Evolutionary conservation across 2,329 filamentous ascomycete genomes (phyloP).

Genomic region (Teratosphaeria epicoccoides): DNA sequence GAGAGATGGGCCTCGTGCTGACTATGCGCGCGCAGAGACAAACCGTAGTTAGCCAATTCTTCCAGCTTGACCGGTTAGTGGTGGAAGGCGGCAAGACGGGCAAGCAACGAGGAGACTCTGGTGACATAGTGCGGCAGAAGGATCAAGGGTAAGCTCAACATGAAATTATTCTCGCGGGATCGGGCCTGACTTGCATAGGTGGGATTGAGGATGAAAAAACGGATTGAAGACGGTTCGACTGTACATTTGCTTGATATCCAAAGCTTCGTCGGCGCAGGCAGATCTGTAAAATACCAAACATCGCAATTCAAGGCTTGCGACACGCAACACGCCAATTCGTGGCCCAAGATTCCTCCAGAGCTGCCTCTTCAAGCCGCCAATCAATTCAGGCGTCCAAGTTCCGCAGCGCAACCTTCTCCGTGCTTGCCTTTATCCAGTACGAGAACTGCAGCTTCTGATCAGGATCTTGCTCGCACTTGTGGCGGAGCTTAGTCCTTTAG

Average conservation of each 20-base stretch:
- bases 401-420: neutral
- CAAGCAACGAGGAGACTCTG: constrained; percentile 57
- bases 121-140: constrained; percentile 63
- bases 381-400: too few species aligned
- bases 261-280: neutral
- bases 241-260: neutral
- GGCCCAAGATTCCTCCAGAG: too few species aligned
- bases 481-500: neutral
- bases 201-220: neutral
- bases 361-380: too few species aligned
- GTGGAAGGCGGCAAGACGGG: constrained; percentile 78
- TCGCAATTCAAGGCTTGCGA: neutral
- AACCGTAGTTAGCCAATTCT: constrained; percentile 91
- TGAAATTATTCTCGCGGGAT: neutral
- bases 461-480: neutral
- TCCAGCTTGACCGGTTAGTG: constrained; percentile 80
- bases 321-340: too few species aligned
- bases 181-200: neutral
- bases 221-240: neutral
- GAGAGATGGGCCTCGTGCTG: constrained; percentile 19
- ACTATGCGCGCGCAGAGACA: constrained; percentile 57
- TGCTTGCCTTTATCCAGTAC: neutral
- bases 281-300: neutral
- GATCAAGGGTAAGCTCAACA: constrained; percentile 54
- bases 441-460: neutral